These are phyloP conservation scores for Hypomyces perniciosus DNA, from an alignment of 2,329 filamentous ascomycete genomes.

Conservation along the genomic window DNA sequence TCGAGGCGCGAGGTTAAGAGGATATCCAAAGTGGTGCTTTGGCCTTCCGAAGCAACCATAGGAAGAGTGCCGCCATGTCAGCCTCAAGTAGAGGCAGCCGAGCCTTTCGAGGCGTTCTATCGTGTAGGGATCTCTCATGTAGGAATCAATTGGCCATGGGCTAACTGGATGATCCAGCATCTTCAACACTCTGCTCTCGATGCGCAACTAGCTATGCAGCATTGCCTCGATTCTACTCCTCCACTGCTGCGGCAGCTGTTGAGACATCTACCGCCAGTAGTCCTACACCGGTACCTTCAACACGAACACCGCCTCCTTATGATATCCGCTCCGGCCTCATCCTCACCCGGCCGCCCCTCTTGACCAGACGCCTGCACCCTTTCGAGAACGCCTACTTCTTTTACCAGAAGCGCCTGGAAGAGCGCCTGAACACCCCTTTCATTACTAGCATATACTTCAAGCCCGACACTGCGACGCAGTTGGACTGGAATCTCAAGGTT, in stretches of 20 bases:
- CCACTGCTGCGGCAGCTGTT: constrained; percentile 19
- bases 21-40: constrained; percentile 4
- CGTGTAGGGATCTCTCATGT: constrained; percentile 35
- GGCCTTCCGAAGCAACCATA: constrained; percentile 10
- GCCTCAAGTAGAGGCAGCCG: constrained; percentile 52
- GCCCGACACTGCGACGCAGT: constrained; percentile 72
- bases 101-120: constrained; percentile 43
- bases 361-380: constrained; percentile 75
- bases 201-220: constrained; percentile 29
- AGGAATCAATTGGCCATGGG: constrained; percentile 17
- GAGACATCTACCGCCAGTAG: constrained; percentile 16
- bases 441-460: constrained; percentile 93
- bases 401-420: constrained; percentile 95
- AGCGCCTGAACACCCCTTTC: constrained; percentile 83
- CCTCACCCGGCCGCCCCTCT: constrained; percentile 78
- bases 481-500: constrained; percentile 87
- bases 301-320: constrained; percentile 30
- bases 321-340: constrained; percentile 63
- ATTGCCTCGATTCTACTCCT: constrained; percentile 32
- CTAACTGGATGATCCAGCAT: constrained; percentile 18
- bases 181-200: constrained; percentile 31
- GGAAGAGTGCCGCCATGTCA: constrained; percentile 33
- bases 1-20: constrained; percentile 14
- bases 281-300: constrained; percentile 14
- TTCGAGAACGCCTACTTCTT: constrained; percentile 95